Percentiles rank a stretch among this genome's conserved stretches.
These are phyloP conservation scores for Saccharomycopsis hybrid DNA, from an alignment of 1,139 yeast species.

Conservation along the genomic window DNA sequence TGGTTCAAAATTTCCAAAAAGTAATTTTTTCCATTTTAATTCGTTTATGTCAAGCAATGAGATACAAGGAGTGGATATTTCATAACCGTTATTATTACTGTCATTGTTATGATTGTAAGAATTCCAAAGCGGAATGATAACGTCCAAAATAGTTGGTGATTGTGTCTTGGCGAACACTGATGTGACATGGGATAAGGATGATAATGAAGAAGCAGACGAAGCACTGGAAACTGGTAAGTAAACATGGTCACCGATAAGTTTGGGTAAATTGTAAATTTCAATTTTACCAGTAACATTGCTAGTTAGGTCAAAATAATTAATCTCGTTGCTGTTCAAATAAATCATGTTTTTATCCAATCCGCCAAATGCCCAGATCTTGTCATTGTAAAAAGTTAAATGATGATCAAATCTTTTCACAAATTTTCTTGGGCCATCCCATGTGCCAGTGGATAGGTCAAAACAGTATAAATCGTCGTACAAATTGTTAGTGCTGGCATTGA, in stretches of 20 bases:
- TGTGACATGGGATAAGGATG: not conserved
- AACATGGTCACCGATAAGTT: constrained; percentile 31
- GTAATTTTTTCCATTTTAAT: constrained; percentile 29
- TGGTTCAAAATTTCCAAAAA: constrained; percentile 30
- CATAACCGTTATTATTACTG: constrained; percentile 1
- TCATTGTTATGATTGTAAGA: constrained; percentile 21
- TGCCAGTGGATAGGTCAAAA: constrained; percentile 39
- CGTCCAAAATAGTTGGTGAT: constrained; percentile 31
- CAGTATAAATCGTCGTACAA: constrained; percentile 43
- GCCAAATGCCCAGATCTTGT: constrained; percentile 53
- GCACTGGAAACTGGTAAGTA: constrained; percentile 26
- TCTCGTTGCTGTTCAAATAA: constrained; percentile 37
- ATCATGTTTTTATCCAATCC: constrained; percentile 54
- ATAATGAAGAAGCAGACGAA: not conserved
- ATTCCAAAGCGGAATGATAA: constrained; percentile 35
- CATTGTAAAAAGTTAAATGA: constrained; percentile 37
- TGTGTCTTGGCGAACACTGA: not conserved
- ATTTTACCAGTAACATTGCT: constrained; percentile 43
- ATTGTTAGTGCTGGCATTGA: constrained; percentile 30
- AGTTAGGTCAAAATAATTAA: constrained; percentile 39
- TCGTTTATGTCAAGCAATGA: constrained; percentile 32
- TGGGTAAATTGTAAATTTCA: constrained; percentile 28
- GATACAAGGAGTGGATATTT: constrained; percentile 31
- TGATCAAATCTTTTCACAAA: constrained; percentile 54
- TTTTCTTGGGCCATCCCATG: constrained; percentile 44